Evolutionary conservation across 345 rosid species (phyloP).

Genomic region (Corymbia maculata): DNA sequence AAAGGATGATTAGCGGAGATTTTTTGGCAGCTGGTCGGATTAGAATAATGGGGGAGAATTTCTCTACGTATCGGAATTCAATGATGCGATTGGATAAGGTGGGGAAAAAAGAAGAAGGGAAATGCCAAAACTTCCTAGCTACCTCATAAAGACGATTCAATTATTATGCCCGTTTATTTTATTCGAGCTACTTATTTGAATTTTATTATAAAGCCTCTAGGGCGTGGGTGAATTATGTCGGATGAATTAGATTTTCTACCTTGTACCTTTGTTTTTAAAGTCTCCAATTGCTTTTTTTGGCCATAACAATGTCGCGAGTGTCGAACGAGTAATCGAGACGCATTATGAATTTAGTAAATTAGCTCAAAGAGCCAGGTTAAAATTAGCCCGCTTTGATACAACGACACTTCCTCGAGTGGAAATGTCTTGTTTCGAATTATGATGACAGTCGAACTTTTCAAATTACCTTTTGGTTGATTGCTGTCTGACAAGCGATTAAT

Average conservation of each 20-base stretch:
- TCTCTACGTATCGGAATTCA: neutral
- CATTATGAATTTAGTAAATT: neutral
- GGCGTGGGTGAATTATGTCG: neutral
- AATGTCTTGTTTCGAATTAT: neutral
- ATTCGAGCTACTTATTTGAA: neutral
- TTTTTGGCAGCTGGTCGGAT: neutral
- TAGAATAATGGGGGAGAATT: neutral
- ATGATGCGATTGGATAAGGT: neutral
- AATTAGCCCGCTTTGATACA: neutral
- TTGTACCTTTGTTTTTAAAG: neutral
- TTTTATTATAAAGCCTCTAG: neutral
- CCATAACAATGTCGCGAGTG: neutral
- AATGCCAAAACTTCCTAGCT: neutral
- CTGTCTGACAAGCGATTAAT: neutral
- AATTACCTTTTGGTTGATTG: neutral
- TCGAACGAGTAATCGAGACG: neutral
- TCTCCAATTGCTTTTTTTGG: neutral
- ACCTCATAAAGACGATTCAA: neutral
- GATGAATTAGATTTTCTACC: neutral
- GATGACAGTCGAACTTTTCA: neutral
- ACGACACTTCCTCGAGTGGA: neutral
- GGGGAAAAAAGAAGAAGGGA: neutral
- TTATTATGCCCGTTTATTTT: neutral
- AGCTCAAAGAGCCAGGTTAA: neutral
- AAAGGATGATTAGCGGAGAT: neutral